Percentiles rank a stretch among this genome's conserved stretches.
Evolutionary conservation across 192 early-diverging fungal genomes (phyloP).

Genomic region (Backusella liffmaniae): DNA sequence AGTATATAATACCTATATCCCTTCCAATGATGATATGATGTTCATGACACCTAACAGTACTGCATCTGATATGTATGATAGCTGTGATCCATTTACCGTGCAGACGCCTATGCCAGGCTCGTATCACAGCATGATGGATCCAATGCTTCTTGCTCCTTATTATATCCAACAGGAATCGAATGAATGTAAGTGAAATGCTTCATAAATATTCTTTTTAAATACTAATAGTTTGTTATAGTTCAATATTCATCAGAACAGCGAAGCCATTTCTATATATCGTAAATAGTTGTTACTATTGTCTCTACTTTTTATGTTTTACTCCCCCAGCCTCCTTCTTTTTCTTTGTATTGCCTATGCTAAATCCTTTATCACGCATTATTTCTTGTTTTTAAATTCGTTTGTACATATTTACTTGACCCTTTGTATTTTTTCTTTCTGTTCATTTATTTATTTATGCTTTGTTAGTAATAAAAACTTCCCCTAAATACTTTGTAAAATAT

Average conservation of each 20-base stretch:
- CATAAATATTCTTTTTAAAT: background rate
- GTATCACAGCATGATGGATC: slow-evolving; percentile 14
- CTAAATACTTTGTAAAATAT: background rate
- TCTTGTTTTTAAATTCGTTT: background rate
- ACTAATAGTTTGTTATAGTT: background rate
- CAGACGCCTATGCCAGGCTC: background rate
- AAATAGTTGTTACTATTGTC: background rate
- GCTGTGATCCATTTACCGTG: background rate
- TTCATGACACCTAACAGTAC: background rate
- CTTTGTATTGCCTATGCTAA: background rate
- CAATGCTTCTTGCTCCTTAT: slow-evolving; percentile 13
- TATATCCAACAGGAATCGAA: background rate
- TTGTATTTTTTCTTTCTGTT: background rate
- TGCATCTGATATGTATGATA: slow-evolving; percentile 8
- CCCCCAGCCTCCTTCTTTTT: background rate
- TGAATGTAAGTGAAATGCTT: background rate
- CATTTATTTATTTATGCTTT: background rate
- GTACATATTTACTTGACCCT: background rate
- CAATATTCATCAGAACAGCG: background rate
- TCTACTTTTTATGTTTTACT: background rate
- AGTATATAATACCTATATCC: background rate
- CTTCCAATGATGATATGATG: background rate
- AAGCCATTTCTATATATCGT: background rate
- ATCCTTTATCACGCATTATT: background rate
- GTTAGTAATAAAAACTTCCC: background rate